phyloP scores from a whole-genome alignment of 768 basidiomycete species.

The Macrolepiota albuminosa region DNA sequence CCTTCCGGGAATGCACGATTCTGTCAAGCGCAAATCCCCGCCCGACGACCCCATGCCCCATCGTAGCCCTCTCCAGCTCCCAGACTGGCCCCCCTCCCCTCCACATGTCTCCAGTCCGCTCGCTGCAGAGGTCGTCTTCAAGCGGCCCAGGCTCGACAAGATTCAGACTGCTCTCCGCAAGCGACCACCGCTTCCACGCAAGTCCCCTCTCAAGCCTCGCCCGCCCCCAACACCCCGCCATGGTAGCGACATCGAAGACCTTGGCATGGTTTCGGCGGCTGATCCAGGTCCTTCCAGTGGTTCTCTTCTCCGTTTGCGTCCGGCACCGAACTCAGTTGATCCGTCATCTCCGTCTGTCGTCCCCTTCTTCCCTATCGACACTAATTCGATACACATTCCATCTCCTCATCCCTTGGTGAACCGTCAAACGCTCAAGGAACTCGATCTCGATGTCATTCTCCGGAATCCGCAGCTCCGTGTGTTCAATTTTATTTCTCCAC shows the following conservation, averaged over 20 bases:
- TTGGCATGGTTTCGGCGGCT: slow-evolving; percentile 36
- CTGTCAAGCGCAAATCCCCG: slow-evolving; percentile 65
- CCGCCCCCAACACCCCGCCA: slow-evolving; percentile 27
- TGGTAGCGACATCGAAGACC: slow-evolving; percentile 42
- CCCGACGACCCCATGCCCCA: slow-evolving; percentile 32
- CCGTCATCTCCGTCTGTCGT: slow-evolving; percentile 23
- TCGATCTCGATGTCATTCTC: slow-evolving; percentile 82
- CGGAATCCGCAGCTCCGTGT: slow-evolving; percentile 88
- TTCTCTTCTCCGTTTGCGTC: slow-evolving; percentile 31
- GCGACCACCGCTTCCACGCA: slow-evolving; percentile 17
- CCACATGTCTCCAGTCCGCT: slow-evolving; percentile 28
- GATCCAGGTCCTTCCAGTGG: slow-evolving; percentile 43
- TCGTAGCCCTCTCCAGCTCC: slow-evolving; percentile 39
- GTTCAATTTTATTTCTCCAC: slow-evolving; percentile 32
- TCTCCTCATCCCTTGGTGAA: slow-evolving; percentile 74
- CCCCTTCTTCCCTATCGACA: slow-evolving; percentile 36
- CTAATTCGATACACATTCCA: slow-evolving; percentile 55
- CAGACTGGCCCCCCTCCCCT: slow-evolving; percentile 25
- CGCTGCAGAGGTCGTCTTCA: slow-evolving; percentile 24
- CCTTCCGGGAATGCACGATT: slow-evolving; percentile 49
- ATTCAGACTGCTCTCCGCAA: slow-evolving; percentile 21
- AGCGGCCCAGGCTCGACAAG: slow-evolving; percentile 39
- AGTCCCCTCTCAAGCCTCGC: slow-evolving; percentile 13
- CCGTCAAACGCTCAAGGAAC: slow-evolving; percentile 74
- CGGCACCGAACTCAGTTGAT: slow-evolving; percentile 24